These are phyloP conservation scores for Obba rivulosa DNA, from an alignment of 768 basidiomycete species.

Conservation along the genomic window DNA sequence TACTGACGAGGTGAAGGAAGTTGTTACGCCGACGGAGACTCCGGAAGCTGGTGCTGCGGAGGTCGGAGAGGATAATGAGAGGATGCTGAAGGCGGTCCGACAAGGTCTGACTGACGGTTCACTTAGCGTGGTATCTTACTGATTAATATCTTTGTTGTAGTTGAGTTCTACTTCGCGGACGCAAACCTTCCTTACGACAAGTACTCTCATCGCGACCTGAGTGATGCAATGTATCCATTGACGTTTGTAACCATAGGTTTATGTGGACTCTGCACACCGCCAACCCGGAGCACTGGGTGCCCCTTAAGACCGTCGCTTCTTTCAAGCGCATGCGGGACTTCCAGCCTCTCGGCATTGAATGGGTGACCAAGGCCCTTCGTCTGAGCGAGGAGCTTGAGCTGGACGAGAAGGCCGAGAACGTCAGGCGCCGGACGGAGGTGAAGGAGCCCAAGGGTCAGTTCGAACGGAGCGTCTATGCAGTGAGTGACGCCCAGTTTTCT, in stretches of 20 bases:
- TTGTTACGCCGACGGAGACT: neutral
- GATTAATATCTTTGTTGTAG: slow-evolving; percentile 31
- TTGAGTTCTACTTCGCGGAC: slow-evolving; percentile 96
- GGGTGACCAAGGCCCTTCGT: slow-evolving; percentile 66
- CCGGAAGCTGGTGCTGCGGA: slow-evolving; percentile 8
- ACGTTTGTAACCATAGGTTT: slow-evolving; percentile 50
- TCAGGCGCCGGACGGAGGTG: slow-evolving; percentile 70
- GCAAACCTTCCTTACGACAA: slow-evolving; percentile 93
- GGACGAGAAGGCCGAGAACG: slow-evolving; percentile 64
- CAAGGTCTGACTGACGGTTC: neutral
- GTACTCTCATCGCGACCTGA: slow-evolving; percentile 26
- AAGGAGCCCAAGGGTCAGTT: slow-evolving; percentile 75
- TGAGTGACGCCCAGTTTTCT: slow-evolving; percentile 31
- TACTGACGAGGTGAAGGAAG: neutral
- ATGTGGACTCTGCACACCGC: slow-evolving; percentile 90
- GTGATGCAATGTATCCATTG: neutral
- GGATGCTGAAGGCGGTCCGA: neutral
- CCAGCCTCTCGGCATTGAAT: slow-evolving; percentile 51
- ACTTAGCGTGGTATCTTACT: too few relatives aligned
- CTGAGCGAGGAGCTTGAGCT: slow-evolving; percentile 59
- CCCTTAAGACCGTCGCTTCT: slow-evolving; percentile 78
- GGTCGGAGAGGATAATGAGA: slow-evolving; percentile 1
- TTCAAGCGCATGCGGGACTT: slow-evolving; percentile 94
- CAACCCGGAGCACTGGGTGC: slow-evolving; percentile 84
- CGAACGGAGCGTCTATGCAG: slow-evolving; percentile 84